These are phyloP conservation scores for Amphirosellinia nigrospora DNA, from an alignment of 495 filamentous ascomycete genomes.

Conservation along the genomic window DNA sequence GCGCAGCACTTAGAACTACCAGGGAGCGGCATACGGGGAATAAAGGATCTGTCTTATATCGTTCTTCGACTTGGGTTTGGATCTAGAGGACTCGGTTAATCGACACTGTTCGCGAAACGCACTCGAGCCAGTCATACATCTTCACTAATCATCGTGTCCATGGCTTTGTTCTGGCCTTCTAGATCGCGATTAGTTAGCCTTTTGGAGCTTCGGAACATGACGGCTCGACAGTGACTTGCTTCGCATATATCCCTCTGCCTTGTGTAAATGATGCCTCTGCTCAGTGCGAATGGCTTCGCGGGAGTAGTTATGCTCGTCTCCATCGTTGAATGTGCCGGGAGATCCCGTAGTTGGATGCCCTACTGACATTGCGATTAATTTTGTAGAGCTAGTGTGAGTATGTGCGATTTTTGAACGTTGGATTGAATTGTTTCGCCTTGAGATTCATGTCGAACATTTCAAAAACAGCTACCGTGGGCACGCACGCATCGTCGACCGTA, in stretches of 20 bases:
- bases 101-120: slow-evolving; percentile 1
- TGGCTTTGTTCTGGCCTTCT: slow-evolving; percentile 37
- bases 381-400: background rate
- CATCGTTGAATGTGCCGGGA: slow-evolving; percentile 28
- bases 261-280: slow-evolving; percentile 30
- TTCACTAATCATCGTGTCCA: slow-evolving; percentile 36
- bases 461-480: background rate
- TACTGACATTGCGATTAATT: background rate
- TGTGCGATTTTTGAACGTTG: no score
- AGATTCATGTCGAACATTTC: background rate
- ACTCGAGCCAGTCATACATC: slow-evolving; percentile 23
- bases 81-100: slow-evolving; percentile 27
- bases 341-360: slow-evolving; percentile 27
- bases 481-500: background rate
- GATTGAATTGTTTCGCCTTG: background rate
- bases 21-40: slow-evolving; percentile 30
- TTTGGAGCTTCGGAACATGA: background rate
- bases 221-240: slow-evolving; percentile 26
- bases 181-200: slow-evolving; percentile 4
- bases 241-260: slow-evolving; percentile 32
- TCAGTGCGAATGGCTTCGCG: slow-evolving; percentile 28
- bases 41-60: slow-evolving; percentile 37
- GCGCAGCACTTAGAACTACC: background rate
- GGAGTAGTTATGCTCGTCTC: slow-evolving; percentile 34
- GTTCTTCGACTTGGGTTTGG: slow-evolving; percentile 28